Evolutionary conservation across 768 basidiomycete species (phyloP).

Genomic region (Termitomyces sp.): DNA sequence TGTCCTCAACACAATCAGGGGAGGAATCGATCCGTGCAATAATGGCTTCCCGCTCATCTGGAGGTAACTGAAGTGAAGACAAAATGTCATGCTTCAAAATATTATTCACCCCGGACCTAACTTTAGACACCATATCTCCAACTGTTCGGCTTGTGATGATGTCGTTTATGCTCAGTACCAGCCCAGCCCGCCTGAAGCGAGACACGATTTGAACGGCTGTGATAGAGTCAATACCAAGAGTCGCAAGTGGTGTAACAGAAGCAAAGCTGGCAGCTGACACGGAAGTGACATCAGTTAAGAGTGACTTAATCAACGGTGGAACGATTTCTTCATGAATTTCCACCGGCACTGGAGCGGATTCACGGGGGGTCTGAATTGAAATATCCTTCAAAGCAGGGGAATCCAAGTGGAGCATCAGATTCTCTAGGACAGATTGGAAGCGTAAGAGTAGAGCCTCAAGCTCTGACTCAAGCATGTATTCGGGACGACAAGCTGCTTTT

Average conservation of each 20-base stretch:
- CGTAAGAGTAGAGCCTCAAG: conserved; percentile 17
- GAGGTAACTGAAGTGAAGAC: conserved; percentile 3
- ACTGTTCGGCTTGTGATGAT: conserved; percentile 35
- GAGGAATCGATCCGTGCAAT: conserved; percentile 12
- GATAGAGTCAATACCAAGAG: conserved; percentile 45
- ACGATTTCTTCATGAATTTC: neutral
- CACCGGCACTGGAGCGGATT: neutral
- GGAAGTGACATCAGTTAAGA: conserved; percentile 20
- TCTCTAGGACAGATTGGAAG: conserved; percentile 11
- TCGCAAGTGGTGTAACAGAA: conserved; percentile 27
- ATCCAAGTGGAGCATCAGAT: conserved; percentile 14
- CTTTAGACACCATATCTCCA: conserved; percentile 20
- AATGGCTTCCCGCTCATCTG: conserved; percentile 16
- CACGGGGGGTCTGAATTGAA: conserved; percentile 2
- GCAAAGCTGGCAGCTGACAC: conserved; percentile 23
- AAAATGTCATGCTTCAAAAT: neutral
- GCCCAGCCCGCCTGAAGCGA: conserved; percentile 30
- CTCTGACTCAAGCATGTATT: conserved; percentile 19
- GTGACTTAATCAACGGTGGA: neutral
- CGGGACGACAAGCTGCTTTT: conserved; percentile 27
- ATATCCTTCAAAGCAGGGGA: conserved; percentile 5
- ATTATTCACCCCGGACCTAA: neutral
- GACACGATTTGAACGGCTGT: conserved; percentile 39
- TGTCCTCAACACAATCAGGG: conserved; percentile 15
- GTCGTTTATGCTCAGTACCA: conserved; percentile 29